These are phyloP conservation scores for Obelidium mucronatum DNA, from an alignment of 192 early-diverging fungal species.

Conservation along the genomic window DNA sequence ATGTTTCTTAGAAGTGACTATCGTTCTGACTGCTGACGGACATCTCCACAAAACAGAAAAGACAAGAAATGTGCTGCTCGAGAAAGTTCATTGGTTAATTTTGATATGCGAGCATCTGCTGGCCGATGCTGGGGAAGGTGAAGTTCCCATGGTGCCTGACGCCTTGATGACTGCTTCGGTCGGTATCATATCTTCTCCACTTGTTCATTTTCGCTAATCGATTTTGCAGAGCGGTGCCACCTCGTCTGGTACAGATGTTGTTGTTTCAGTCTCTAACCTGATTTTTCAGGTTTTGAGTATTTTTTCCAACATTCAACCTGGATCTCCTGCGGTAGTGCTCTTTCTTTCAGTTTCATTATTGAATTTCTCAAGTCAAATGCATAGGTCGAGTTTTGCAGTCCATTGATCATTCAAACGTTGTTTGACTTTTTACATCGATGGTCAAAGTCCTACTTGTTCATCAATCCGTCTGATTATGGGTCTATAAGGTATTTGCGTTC, in stretches of 20 bases:
- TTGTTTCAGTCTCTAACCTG: slow-evolving; percentile 23
- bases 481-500: slow-evolving; percentile 51
- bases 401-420: slow-evolving; percentile 71
- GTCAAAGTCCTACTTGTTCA: slow-evolving; percentile 74
- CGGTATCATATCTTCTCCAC: slow-evolving; percentile 55
- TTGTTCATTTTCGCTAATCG: background rate
- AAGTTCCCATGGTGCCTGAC: slow-evolving; percentile 72
- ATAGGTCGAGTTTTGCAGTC: slow-evolving; percentile 71
- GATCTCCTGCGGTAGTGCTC: slow-evolving; percentile 22
- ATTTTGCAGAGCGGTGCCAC: background rate
- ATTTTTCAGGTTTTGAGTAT: slow-evolving; percentile 37
- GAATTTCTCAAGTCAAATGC: background rate
- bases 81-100: slow-evolving; percentile 79
- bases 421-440: slow-evolving; percentile 81
- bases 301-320: slow-evolving; percentile 28
- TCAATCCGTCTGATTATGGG: slow-evolving; percentile 64
- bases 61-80: slow-evolving; percentile 52
- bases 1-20: no score
- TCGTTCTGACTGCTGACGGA: background rate
- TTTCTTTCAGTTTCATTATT: background rate
- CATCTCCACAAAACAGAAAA: slow-evolving; percentile 1
- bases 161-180: slow-evolving; percentile 66
- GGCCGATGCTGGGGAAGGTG: slow-evolving; percentile 72
- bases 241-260: slow-evolving; percentile 15
- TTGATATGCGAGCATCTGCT: slow-evolving; percentile 72